These are phyloP conservation scores for Citrus australasica DNA, from an alignment of 345 rosid species.

Conservation along the genomic window DNA sequence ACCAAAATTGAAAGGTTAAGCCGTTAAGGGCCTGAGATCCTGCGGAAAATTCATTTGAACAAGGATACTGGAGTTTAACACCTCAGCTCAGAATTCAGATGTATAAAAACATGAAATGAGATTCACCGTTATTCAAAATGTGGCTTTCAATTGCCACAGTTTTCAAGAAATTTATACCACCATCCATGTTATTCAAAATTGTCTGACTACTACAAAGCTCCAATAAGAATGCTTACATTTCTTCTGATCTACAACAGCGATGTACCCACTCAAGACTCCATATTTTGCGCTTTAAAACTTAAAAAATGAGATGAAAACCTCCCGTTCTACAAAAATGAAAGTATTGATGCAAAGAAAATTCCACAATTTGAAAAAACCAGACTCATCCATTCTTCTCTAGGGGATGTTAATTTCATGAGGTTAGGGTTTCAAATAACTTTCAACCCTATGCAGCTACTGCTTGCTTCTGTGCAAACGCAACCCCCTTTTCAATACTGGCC, in stretches of 20 bases:
- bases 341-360: slow-evolving; percentile 15
- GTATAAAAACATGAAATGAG: no score
- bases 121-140: background rate
- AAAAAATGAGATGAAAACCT: slow-evolving; percentile 12
- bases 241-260: slow-evolving; percentile 23
- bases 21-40: background rate
- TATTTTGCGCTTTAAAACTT: background rate
- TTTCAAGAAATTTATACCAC: background rate
- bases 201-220: slow-evolving; percentile 17
- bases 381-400: background rate
- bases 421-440: slow-evolving; percentile 6
- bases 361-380: slow-evolving; percentile 15
- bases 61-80: background rate
- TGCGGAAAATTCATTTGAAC: background rate
- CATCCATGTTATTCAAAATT: slow-evolving; percentile 24
- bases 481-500: slow-evolving; percentile 86
- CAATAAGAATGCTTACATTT: background rate
- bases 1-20: background rate
- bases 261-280: slow-evolving; percentile 6
- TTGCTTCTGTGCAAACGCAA: slow-evolving; percentile 65
- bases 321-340: slow-evolving; percentile 32
- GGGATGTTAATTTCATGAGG: background rate
- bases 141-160: background rate
- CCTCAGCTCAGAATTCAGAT: background rate
- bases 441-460: slow-evolving; percentile 45